phyloP scores from a whole-genome alignment of 768 basidiomycete species.

The Naganishia antarctica region DNA sequence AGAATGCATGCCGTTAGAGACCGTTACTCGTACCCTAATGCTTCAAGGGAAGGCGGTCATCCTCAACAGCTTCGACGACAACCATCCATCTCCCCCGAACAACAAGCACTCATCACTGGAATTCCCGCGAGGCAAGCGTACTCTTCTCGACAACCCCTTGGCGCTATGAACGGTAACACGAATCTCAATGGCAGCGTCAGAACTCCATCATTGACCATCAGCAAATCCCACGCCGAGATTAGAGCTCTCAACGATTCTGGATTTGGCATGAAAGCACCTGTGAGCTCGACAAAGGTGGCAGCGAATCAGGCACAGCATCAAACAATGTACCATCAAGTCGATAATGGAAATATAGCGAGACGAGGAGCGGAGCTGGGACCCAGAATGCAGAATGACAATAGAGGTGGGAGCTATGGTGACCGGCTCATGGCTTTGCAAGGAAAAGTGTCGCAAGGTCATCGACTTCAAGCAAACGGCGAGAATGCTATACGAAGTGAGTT shows the following conservation, averaged over 20 bases:
- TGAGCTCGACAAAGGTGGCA: neutral
- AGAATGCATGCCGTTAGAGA: neutral
- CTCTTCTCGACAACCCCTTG: conserved; percentile 6
- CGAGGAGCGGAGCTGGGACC: neutral
- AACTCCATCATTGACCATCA: neutral
- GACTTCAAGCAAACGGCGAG: neutral
- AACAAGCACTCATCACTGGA: conserved; percentile 8
- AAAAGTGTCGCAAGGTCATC: neutral
- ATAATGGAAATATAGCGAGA: neutral
- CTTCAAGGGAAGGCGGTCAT: neutral
- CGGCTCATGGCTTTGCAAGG: conserved; percentile 18
- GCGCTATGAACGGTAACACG: neutral
- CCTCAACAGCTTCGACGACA: neutral
- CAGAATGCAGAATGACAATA: neutral
- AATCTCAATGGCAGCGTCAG: neutral
- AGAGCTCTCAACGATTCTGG: conserved; percentile 13
- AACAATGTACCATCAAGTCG: neutral
- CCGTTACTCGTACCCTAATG: neutral
- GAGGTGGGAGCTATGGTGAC: conserved; percentile 4
- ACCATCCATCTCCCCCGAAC: conserved; percentile 6
- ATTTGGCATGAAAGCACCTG: conserved; percentile 10
- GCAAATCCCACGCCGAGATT: conserved; percentile 4
- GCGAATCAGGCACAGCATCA: neutral
- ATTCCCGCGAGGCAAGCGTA: neutral
- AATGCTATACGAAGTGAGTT: conserved; percentile 9